Percentiles rank a stretch among this genome's conserved stretches.
phyloP scores from a whole-genome alignment of 2,329 filamentous ascomycete genomes.

The Botrytis cinerea region DNA sequence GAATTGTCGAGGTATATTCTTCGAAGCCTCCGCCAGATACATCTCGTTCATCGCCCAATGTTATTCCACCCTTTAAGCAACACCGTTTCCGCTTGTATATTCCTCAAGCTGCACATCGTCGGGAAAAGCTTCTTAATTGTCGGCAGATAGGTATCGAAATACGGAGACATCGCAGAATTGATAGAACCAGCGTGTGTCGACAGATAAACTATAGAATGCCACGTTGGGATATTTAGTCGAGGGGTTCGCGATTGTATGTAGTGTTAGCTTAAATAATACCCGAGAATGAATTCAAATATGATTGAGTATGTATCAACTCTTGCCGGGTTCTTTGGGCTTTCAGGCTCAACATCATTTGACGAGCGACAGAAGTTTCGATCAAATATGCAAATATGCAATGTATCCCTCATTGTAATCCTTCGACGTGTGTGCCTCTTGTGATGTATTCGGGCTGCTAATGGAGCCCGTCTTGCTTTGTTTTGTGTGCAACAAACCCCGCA shows the following conservation, averaged over 20 bases:
- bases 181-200: background rate
- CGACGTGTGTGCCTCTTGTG: background rate
- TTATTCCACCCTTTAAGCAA: background rate
- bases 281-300: background rate
- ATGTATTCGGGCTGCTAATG: background rate
- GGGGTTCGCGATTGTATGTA: background rate
- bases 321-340: no score
- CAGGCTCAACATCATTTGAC: background rate
- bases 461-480: background rate
- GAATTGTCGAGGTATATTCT: background rate
- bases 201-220: background rate
- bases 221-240: background rate
- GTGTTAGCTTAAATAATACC: background rate
- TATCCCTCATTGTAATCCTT: background rate
- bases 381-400: background rate
- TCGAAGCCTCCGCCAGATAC: no score
- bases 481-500: background rate
- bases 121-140: background rate
- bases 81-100: background rate
- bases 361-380: background rate
- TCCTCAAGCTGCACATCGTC: background rate
- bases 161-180: background rate
- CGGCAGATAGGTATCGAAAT: background rate
- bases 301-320: background rate
- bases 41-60: background rate